Evolutionary conservation across 2,329 filamentous ascomycete species (phyloP), one percentile per base, ranked within the genome.

Genomic region (Periglandula ipomoeae): DNA sequence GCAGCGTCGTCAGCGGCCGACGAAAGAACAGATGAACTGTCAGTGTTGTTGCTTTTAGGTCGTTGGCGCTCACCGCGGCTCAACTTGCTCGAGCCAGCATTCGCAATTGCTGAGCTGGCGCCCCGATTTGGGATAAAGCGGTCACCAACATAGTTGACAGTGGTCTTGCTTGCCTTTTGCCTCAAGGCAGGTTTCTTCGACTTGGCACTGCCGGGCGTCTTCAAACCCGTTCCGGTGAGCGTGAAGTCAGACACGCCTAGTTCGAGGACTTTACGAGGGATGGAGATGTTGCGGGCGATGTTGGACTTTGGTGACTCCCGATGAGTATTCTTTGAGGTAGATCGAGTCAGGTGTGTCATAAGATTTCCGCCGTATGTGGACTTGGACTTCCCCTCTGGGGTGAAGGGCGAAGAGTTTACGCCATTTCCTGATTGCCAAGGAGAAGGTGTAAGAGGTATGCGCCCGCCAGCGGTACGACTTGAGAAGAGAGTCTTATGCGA

Each of bases 271-370:
- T 86, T 88, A 61, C 87, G 86, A 19, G 91, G 90, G 39, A 88
- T 90, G 50, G 83, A 78, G 49, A 81, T 79, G 38, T 72, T 72
- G 55, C 82, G 81, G 56, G 86, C 87, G 66, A 96, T 96, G 75
- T 96, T 97, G 51, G 90, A 96, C 75, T 97, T 97, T 64, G 90
- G 89, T 2, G 91, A 96, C 64, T 93, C 87, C 45, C 87, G 85
- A 66, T 87, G 84, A 37, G 79, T 73, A 37, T 76, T 71, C 71
- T 83, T 85, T 53, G 82, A 76, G 52, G 68, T 70, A 2, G 78
- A 83, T 61, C 85, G 86, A 53, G 85, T 77, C 62, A 95, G 85
- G 63, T 89, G 85, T 52, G 87, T 77, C 55, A 87, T 80, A 50
- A 95, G 74, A 68, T 89, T 90, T 55, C 83, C 85, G 53, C 84